Conservation (phyloP, 768 basidiomycete genomes). For the Lactarius deliciosus region DNA sequence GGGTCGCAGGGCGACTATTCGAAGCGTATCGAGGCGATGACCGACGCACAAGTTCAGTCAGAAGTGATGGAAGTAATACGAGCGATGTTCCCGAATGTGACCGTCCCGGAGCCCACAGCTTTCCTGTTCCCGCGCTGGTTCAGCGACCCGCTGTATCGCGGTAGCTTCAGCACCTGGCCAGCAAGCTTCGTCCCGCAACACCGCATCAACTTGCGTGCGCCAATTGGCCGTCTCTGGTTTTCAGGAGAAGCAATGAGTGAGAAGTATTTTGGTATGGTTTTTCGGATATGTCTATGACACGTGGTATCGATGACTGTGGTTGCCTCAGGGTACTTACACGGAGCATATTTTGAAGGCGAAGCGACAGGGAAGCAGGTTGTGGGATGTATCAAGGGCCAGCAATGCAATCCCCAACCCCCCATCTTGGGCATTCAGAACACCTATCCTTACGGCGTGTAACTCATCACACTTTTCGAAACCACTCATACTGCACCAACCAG, state of each 20-base stretch:
- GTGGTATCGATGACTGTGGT: no score
- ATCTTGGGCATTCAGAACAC: conserved; percentile 24
- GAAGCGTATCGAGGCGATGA: conserved; percentile 52
- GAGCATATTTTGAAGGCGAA: conserved; percentile 37
- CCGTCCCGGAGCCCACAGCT: conserved; percentile 52
- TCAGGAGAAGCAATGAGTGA: conserved; percentile 58
- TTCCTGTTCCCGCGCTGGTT: conserved; percentile 56
- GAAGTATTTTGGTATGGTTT: conserved; percentile 50
- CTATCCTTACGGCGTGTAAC: neutral
- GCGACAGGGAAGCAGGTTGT: conserved; percentile 30
- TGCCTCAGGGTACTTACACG: conserved; percentile 33
- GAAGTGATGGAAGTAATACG: conserved; percentile 56
- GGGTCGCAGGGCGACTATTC: conserved; percentile 53
- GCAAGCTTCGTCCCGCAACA: conserved; percentile 46
- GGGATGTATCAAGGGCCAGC: conserved; percentile 31
- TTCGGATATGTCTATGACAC: neutral
- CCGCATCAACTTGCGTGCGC: conserved; percentile 45
- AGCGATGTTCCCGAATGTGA: conserved; percentile 53
- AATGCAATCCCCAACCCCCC: conserved; percentile 17
- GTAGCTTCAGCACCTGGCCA: conserved; percentile 67
- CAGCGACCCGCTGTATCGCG: conserved; percentile 49
- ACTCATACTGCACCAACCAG: no score
- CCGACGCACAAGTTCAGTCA: conserved; percentile 46
- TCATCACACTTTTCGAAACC: no score
- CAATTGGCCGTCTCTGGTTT: conserved; percentile 54